Evolutionary conservation across 1,139 yeast species (phyloP).

Genomic region (Suhomyces bokatorum): DNA sequence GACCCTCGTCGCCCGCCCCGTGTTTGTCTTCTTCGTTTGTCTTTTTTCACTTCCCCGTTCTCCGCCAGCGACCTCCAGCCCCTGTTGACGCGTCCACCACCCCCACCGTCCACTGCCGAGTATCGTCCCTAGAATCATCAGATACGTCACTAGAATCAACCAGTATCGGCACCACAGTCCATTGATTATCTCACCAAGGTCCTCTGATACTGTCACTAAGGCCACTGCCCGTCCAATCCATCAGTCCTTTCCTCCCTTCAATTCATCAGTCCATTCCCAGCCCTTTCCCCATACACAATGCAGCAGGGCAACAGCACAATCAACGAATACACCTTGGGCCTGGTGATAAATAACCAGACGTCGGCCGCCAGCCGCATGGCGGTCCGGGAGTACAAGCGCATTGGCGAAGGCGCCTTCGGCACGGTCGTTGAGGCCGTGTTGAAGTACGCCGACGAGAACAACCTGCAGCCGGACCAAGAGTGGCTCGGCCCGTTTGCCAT

Average conservation of each 20-base stretch:
- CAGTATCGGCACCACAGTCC: no score
- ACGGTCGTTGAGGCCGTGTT: constrained; percentile 76
- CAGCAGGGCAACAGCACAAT: constrained; percentile 11
- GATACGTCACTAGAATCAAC: no score
- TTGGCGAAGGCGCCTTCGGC: constrained; percentile 86
- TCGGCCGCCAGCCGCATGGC: constrained; percentile 59
- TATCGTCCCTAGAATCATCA: no score
- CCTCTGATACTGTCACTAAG: no score
- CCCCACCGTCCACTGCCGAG: neutral
- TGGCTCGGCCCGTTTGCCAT: constrained; percentile 84
- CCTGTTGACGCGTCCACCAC: constrained; percentile 5
- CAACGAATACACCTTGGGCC: constrained; percentile 41
- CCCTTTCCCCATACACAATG: constrained; percentile 4
- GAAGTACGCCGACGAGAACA: constrained; percentile 24
- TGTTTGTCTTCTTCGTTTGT: neutral
- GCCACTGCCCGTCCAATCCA: neutral
- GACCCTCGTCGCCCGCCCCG: neutral
- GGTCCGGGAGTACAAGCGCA: constrained; percentile 67
- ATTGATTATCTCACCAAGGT: no score
- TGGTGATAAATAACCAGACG: constrained; percentile 63
- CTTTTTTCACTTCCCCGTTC: neutral
- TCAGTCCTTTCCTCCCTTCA: neutral
- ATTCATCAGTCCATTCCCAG: neutral
- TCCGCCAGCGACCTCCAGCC: neutral
- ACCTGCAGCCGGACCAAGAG: constrained; percentile 28